Evolutionary conservation across 768 basidiomycete genomes (phyloP).

Genomic region (Boletus pseudopeckii): DNA sequence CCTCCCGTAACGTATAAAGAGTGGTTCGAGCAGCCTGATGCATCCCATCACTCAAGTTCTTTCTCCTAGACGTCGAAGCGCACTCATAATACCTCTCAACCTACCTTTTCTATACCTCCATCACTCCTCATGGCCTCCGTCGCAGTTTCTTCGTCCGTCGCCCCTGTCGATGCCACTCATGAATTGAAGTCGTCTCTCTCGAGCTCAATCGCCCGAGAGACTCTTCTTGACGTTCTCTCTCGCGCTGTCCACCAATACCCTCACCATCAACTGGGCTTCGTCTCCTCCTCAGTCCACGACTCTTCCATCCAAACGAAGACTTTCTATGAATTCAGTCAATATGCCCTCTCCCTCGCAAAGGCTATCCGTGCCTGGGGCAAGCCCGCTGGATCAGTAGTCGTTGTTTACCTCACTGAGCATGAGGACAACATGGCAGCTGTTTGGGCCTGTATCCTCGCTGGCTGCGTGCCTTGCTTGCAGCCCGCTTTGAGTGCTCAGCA

Average conservation of each 20-base stretch:
- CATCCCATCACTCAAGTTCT: neutral
- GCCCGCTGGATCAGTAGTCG: conserved; percentile 25
- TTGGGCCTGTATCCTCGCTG: conserved; percentile 31
- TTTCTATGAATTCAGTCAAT: conserved; percentile 19
- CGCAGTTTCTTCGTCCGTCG: conserved; percentile 6
- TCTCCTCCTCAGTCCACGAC: conserved; percentile 26
- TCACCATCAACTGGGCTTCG: conserved; percentile 23
- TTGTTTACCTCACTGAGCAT: conserved; percentile 31
- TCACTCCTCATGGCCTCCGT: conserved; percentile 14
- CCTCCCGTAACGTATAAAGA: conserved; percentile 19
- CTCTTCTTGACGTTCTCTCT: conserved; percentile 23
- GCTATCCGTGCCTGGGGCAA: conserved; percentile 24
- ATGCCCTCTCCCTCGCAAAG: conserved; percentile 18
- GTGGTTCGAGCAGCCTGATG: conserved; percentile 1
- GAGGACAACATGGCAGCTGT: conserved; percentile 34
- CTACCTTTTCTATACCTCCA: neutral
- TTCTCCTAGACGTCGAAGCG: conserved; percentile 1
- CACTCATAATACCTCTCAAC: neutral
- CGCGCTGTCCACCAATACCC: conserved; percentile 22
- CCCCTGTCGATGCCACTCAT: conserved; percentile 8
- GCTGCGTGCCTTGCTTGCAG: conserved; percentile 31
- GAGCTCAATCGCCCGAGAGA: conserved; percentile 7
- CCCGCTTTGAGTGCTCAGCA: conserved; percentile 34
- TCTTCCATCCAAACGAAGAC: conserved; percentile 28
- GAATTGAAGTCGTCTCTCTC: conserved; percentile 17